phyloP scores from a whole-genome alignment of 345 rosid genomes.

The Eucalyptus curtisii region DNA sequence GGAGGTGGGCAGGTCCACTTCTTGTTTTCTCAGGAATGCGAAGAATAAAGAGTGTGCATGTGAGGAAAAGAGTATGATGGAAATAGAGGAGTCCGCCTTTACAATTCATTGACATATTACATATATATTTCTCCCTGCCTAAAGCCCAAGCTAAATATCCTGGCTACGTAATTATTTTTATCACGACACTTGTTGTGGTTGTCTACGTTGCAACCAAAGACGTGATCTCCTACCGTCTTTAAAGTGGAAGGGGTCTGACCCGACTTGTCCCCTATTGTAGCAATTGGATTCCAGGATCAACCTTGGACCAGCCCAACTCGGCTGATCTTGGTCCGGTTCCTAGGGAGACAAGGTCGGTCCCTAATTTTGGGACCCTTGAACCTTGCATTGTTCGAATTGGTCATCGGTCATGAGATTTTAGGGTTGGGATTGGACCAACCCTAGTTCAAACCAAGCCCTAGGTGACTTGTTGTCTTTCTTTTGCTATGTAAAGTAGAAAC shows the following conservation, averaged over 20 bases:
- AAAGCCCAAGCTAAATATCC: neutral
- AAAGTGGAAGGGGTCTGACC: neutral
- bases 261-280: neutral
- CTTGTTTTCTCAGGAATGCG: neutral
- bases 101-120: neutral
- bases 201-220: neutral
- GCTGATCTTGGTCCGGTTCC: too few species aligned
- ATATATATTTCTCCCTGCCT: neutral
- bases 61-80: neutral
- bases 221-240: neutral
- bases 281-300: neutral
- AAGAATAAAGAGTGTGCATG: neutral
- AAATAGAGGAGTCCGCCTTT: neutral
- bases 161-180: neutral
- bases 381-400: too few species aligned
- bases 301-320: too few species aligned
- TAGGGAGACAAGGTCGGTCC: neutral
- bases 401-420: too few species aligned
- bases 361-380: too few species aligned
- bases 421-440: too few species aligned
- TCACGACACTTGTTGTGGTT: neutral
- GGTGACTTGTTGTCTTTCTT: too few species aligned
- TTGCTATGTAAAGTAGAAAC: too few species aligned
- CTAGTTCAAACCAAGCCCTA: too few species aligned
- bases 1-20: neutral